Conservation (phyloP, 2,329 filamentous ascomycete species). For the Setomelanomma holmii region DNA sequence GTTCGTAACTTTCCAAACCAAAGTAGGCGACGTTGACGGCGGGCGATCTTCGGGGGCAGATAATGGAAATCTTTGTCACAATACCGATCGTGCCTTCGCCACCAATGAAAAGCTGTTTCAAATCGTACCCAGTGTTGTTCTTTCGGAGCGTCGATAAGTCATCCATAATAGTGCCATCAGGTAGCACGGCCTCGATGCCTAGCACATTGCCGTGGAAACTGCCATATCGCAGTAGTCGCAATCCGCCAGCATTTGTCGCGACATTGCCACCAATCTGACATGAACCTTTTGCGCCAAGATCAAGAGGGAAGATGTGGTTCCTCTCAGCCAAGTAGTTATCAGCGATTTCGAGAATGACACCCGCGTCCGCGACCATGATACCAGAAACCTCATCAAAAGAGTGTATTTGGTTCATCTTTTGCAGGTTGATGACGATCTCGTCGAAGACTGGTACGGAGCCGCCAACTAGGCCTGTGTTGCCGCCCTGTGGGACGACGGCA, state of each 20-base stretch:
- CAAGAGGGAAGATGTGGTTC: slow-evolving; percentile 90
- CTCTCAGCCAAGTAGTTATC: slow-evolving; percentile 85
- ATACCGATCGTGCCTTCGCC: slow-evolving; percentile 94
- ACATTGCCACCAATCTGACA: slow-evolving; percentile 97
- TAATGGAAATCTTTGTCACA: slow-evolving; percentile 86
- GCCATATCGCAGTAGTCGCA: slow-evolving; percentile 89
- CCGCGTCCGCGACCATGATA: slow-evolving; percentile 87
- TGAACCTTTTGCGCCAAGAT: slow-evolving; percentile 96
- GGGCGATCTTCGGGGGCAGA: slow-evolving; percentile 85
- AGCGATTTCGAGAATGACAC: slow-evolving; percentile 86
- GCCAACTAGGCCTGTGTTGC: slow-evolving; percentile 94
- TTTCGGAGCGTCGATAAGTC: slow-evolving; percentile 89
- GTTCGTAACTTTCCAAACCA: slow-evolving; percentile 86
- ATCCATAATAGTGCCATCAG: slow-evolving; percentile 90
- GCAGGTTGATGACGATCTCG: slow-evolving; percentile 92
- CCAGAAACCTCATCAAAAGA: slow-evolving; percentile 94
- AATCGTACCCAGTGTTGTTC: slow-evolving; percentile 98
- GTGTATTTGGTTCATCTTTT: slow-evolving; percentile 87
- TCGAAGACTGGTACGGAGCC: slow-evolving; percentile 97
- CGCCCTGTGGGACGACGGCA: slow-evolving; percentile 95
- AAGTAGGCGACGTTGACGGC: slow-evolving; percentile 96
- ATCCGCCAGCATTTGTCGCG: slow-evolving; percentile 91
- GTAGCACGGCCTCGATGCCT: slow-evolving; percentile 90
- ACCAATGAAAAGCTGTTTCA: slow-evolving; percentile 96
- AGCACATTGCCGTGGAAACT: slow-evolving; percentile 93